Percentiles rank a stretch among this genome's conserved stretches.
Evolutionary conservation across 345 rosid genomes (phyloP).

Genomic region (Hirschfeldia incana): DNA sequence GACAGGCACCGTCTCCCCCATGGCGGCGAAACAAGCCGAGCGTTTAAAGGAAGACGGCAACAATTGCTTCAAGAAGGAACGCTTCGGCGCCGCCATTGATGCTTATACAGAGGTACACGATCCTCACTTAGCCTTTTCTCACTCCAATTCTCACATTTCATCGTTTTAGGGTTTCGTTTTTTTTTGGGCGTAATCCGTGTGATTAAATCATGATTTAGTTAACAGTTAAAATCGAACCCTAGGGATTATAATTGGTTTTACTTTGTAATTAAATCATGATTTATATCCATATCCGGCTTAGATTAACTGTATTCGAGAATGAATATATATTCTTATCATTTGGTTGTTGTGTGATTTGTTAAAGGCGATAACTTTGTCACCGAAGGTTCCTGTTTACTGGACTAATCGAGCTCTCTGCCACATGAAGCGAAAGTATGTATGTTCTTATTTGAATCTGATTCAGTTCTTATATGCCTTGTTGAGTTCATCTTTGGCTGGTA

Average conservation of each 20-base stretch:
- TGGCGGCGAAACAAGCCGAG: constrained; percentile 72
- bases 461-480: not conserved
- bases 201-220: not conserved
- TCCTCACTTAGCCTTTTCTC: not conserved
- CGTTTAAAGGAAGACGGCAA: constrained; percentile 64
- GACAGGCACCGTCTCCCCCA: constrained; percentile 31
- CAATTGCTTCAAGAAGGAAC: constrained; percentile 53
- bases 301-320: not conserved
- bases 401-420: constrained; percentile 95
- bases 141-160: not conserved
- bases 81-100: constrained; percentile 89
- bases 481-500: not conserved
- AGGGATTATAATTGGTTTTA: not conserved
- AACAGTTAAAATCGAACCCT: not conserved
- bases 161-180: constrained; percentile 16
- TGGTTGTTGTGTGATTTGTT: not conserved
- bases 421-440: constrained; percentile 79
- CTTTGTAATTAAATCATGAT: not conserved
- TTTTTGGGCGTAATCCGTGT: not conserved
- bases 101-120: constrained; percentile 76
- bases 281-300: not conserved
- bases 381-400: constrained; percentile 80
- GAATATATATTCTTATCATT: not conserved
- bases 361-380: constrained; percentile 87
- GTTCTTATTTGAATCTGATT: not conserved